A percentile compares a stretch with the other conserved stretches of the same genome.
phyloP scores from a whole-genome alignment of 768 basidiomycete species.

The Rickenella mellea region DNA sequence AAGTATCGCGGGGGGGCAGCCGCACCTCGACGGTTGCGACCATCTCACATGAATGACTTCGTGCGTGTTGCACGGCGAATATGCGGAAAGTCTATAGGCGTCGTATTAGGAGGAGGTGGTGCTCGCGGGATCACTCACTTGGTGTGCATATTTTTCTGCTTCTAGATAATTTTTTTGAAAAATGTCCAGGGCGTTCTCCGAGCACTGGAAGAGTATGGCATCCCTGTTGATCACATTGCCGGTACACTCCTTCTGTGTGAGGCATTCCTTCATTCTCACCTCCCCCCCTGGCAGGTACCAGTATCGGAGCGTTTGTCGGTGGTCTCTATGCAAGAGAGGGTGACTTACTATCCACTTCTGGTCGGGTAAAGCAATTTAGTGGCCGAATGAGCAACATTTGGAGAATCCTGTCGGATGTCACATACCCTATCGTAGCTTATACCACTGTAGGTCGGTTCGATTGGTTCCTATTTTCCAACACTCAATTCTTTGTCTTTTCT shows the following conservation, averaged over 20 bases:
- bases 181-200: constrained; percentile 72
- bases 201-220: constrained; percentile 82
- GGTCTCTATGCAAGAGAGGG: constrained; percentile 94
- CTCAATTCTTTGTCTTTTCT: constrained; percentile 3
- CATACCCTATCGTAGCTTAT: constrained; percentile 86
- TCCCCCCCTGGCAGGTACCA: constrained; percentile 45
- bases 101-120: constrained; percentile 96
- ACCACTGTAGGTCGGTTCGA: constrained; percentile 52
- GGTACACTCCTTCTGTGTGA: constrained; percentile 29
- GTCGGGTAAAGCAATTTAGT: constrained; percentile 86
- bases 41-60: constrained; percentile 86
- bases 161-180: constrained; percentile 12
- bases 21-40: constrained; percentile 60
- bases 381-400: constrained; percentile 89
- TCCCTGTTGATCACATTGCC: constrained; percentile 91
- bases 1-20: constrained; percentile 67
- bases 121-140: constrained; percentile 80
- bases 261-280: not conserved
- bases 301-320: constrained; percentile 87
- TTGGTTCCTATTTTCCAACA: constrained; percentile 5
- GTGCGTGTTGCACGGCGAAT: constrained; percentile 82
- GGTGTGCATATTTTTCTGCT: constrained; percentile 30
- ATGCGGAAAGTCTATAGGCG: constrained; percentile 86
- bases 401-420: constrained; percentile 89
- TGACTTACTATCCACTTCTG: constrained; percentile 77